phyloP scores from a whole-genome alignment of 2,329 filamentous ascomycete genomes.

The Ascochyta viciae-villosae region DNA sequence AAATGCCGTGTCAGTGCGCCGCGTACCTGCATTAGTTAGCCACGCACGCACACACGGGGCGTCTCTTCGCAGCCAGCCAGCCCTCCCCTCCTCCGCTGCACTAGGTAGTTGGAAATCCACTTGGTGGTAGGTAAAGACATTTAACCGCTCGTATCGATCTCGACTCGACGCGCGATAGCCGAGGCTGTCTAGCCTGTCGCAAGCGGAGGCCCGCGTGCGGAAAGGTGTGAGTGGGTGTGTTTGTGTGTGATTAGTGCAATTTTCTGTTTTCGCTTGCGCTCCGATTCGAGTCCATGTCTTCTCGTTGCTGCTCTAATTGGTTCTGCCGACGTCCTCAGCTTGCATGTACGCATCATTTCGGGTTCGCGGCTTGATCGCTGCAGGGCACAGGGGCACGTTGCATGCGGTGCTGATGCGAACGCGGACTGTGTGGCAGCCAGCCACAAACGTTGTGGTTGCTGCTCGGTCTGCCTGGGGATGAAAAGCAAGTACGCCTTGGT shows the following conservation, averaged over 20 bases:
- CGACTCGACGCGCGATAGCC: neutral
- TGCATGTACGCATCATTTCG: neutral
- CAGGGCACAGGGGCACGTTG: conserved; percentile 10
- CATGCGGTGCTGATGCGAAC: neutral
- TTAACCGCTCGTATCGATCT: neutral
- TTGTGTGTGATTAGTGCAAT: neutral
- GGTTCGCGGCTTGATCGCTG: conserved; percentile 2
- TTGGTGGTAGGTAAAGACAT: neutral
- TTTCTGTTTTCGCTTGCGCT: neutral
- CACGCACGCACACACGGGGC: neutral
- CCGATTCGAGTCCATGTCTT: neutral
- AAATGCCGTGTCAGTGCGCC: neutral
- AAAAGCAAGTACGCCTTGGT: neutral
- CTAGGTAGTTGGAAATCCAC: neutral
- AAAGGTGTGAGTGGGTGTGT: neutral
- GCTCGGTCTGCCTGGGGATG: neutral
- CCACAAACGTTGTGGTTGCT: conserved; percentile 1
- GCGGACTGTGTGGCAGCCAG: conserved; percentile 5
- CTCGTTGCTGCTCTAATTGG: neutral
- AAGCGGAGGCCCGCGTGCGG: neutral
- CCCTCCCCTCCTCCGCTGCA: neutral
- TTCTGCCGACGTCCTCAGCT: neutral
- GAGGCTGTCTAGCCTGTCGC: neutral
- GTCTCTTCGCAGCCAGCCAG: neutral
- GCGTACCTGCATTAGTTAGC: neutral